Evolutionary conservation across 305 asterid genomes (phyloP), one percentile per base, ranked within the genome.

Genomic region (Fraxinus velutina): DNA sequence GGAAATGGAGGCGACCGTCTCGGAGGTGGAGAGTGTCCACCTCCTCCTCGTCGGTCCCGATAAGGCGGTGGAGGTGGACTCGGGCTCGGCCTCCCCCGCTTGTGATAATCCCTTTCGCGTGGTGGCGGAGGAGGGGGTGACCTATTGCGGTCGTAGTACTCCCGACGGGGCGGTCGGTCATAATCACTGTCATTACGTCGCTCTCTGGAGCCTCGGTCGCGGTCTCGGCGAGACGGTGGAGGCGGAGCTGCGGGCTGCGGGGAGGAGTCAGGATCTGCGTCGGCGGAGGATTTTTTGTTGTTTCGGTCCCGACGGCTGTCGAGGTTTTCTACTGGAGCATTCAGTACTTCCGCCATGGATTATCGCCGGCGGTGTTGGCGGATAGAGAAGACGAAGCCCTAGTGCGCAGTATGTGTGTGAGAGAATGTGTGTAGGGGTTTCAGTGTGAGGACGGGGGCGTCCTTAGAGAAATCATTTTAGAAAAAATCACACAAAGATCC

Each of bases 41-140:
- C 95, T 4, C 92, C 95, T 3, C 93, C 92, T n/a, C 96, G 91
- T 0, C 99, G 91, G 79, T 93, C 95, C 42, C 94, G 90, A 71
- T 88, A 91, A 30, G 91, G 92, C 6, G 98, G 98, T 0, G 97
- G 96, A 30, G 98, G 98, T 74, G 96, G 97, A 80, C 98, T 94
- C 6, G 91, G 87, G 78, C 97, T 94, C 39, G 34, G 74, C 75
- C 98, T 81, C 29, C 95, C 93, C 34, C 98, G 89, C 89, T 94
- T 94, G 29, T 88, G 89, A 80, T 85, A 90, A 44, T 92, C 98
- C 79, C 96, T 91, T 7, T 91, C 96, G 10, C 96, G 88, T 4
- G 74, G 74, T 13, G 90, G 88, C 3, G 91, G 74, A 27, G 74
- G 74, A 68, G 74, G 74, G 36, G 95, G 93, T 77, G 98, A 92